These are phyloP conservation scores for Parasitella parasitica DNA, from an alignment of 371 early-diverging fungal genomes.

Conservation along the genomic window DNA sequence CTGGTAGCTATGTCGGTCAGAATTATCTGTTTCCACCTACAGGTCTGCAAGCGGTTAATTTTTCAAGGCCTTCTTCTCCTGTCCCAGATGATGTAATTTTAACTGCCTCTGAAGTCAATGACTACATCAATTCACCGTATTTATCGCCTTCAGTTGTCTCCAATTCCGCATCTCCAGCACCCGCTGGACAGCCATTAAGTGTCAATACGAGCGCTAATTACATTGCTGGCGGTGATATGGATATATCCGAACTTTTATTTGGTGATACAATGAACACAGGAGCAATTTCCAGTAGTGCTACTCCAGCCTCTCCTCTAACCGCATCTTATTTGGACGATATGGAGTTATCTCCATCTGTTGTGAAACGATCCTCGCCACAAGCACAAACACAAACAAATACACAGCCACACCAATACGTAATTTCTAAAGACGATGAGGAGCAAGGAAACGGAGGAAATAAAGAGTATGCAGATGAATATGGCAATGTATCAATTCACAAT, in stretches of 20 bases:
- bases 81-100: slow-evolving; percentile 24
- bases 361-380: slow-evolving; percentile 16
- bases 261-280: neutral
- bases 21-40: slow-evolving; percentile 14
- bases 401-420: neutral
- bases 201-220: neutral
- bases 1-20: slow-evolving; percentile 7
- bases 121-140: slow-evolving; percentile 15
- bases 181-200: neutral
- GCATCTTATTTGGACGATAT: neutral
- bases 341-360: slow-evolving; percentile 10
- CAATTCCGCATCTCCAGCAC: neutral
- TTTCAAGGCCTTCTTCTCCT: slow-evolving; percentile 14
- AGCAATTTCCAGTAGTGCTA: neutral
- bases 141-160: neutral
- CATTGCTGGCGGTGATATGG: neutral
- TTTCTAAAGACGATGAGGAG: slow-evolving; percentile 2
- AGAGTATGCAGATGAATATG: neutral
- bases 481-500: neutral
- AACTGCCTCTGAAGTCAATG: slow-evolving; percentile 15
- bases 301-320: slow-evolving; percentile 4
- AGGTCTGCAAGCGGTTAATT: neutral
- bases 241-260: slow-evolving; percentile 4
- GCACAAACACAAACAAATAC: slow-evolving; percentile 11
- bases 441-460: neutral